Evolutionary conservation across 2,329 filamentous ascomycete species (phyloP), one percentile per base, ranked within the genome.

Genomic region (Cercospora sp.): DNA sequence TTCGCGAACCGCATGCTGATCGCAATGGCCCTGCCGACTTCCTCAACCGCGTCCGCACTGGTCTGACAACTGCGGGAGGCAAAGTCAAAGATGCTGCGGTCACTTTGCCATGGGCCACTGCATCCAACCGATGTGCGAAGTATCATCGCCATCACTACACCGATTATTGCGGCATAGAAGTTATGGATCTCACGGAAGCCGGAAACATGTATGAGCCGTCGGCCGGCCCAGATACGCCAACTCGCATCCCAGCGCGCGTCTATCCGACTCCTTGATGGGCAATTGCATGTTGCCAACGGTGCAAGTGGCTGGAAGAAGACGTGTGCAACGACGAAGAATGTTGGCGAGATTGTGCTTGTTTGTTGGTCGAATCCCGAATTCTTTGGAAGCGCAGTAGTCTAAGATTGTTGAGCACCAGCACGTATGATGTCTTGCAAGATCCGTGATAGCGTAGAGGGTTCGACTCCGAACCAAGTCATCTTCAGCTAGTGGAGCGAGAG

Each of bases 1-100:
- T 73, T 31, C 9, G 63, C 7, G 26, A 30, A 3, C 69, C 69
- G 9, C 68, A 74, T 55, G 70, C 71, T n/a, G 72, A 74, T 61
- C 66, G 66, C n/a, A 23, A 58, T 16, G 72, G 69, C 3, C 72
- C 72, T 7, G 7, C 8, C 16, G 63, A 69, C 12, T 70, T 74
- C 60, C 31, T 65, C 2, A 42, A 45, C 20, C 57, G 68, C 18
- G 70, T 72, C n/a, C n/a, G 42, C 3, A 23, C 9, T 9, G 33
- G 60, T 5, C 13, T 70, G 26, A 30, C 3, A 9, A 51, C 23
- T 9, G 68, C 68, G 6, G 66, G 69, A 23, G 33, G 39, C n/a
- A 30, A 26, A 3, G 59, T 72, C 28, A 45, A 68, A 28, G 61
- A 65, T 7, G 45, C 58, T 3, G 48, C 59, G 4, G 36, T 66